Evolutionary conservation across 306 rosid genomes (phyloP), one percentile per base, ranked within the genome.

Genomic region (Datisca glomerata): DNA sequence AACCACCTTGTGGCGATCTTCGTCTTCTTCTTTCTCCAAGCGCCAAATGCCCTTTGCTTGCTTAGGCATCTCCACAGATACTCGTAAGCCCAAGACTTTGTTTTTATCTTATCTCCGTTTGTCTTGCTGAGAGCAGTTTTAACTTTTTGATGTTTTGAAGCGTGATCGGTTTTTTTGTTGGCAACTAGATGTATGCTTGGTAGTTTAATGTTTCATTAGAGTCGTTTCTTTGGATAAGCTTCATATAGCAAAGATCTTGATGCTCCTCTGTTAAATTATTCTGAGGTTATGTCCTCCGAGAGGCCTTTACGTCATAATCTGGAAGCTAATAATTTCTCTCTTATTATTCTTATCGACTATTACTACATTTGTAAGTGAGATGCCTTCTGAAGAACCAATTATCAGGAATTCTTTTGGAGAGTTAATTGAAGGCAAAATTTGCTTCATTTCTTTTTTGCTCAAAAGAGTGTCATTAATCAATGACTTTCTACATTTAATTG

Each of bases 1-100:
- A 28, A 57, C 68, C 9, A 46, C 68, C 36, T 38, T 73, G 19
- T 72, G 75, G 85, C 82, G 82, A 29, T 61, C 76, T 23, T 61
- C 64, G 46, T 49, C 68, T 21, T 40, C 72, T 51, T 24, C 64
- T 12, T 28, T 66, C 18, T 69, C 68, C 28, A 79, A 74, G 23
- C 89, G 71, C 50, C 49, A 72, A 52, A 0, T 35, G 16, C 82
- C 93, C 20, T 87, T 87, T 47, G 71, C 92, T 38, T 79, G 79
- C 70, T 41, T 63, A 20, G 60, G 73, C 62, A 72, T 76, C 44
- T 82, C 96, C 43, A 55, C 80, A 5, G 69, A 71, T 34, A 0
- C 80, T 45, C 29, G 94, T 82, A 57, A 62, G 28, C 39, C 15
- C 45, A 35, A 33, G 43, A n/a, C n/a, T n/a, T n/a, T n/a, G n/a